A percentile compares a stretch with the other conserved stretches of the same genome.
Evolutionary conservation across 2,329 filamentous ascomycete species (phyloP).

Genomic region (Lizonia empirigonia): DNA sequence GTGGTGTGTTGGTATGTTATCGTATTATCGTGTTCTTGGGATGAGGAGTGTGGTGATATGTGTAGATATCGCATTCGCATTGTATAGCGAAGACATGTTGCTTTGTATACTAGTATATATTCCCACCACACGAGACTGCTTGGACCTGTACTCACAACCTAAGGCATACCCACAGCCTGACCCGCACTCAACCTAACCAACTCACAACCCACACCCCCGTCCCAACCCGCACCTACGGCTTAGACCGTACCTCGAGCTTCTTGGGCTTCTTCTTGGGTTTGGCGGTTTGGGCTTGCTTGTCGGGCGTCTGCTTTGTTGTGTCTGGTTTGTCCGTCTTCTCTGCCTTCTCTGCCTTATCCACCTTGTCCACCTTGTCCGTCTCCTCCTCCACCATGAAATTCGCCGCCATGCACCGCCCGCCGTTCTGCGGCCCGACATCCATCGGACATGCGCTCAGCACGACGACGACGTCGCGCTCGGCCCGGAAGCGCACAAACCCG

Average conservation of each 20-base stretch:
- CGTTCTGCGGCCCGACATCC: slow-evolving; percentile 46
- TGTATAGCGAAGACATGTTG: no score
- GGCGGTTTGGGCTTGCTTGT: slow-evolving; percentile 1
- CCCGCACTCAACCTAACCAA: no score
- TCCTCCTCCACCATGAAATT: slow-evolving; percentile 48
- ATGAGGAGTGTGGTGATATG: no score
- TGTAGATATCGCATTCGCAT: no score
- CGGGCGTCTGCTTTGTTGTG: slow-evolving; percentile 11
- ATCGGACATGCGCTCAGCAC: slow-evolving; percentile 49
- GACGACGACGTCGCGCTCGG: slow-evolving; percentile 46
- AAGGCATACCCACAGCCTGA: no score
- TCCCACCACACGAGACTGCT: no score
- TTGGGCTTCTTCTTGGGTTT: slow-evolving; percentile 48
- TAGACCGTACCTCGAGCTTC: slow-evolving; percentile 42
- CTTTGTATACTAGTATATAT: no score
- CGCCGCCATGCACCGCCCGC: slow-evolving; percentile 47
- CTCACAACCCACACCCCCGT: no score
- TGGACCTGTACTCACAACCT: no score
- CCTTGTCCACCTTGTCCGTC: slow-evolving; percentile 5
- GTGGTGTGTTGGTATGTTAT: no score
- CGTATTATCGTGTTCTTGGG: no score
- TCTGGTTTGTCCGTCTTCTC: slow-evolving; percentile 3
- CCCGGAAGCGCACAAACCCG: slow-evolving; percentile 41
- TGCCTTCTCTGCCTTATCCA: not conserved
- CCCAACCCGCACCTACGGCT: slow-evolving; percentile 4